Base-by-base conservation (phyloP, 2,329 filamentous ascomycete species). In the Sarocladiaceae sp. region DNA sequence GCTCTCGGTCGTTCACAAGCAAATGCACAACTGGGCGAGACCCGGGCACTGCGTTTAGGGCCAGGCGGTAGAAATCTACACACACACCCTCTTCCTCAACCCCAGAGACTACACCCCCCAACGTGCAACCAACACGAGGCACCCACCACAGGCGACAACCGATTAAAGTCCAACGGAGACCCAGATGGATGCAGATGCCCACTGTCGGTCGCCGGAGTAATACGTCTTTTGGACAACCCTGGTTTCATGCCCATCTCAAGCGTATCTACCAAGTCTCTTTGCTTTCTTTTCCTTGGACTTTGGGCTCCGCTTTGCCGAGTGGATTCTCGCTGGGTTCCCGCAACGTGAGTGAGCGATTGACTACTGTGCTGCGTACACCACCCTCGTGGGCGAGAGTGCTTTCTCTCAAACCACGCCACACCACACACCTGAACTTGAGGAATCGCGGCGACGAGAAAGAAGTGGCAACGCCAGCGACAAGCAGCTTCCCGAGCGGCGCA, bases 41-140 rank as follows among this genome's bases (percentile, higher is more conserved):
- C n/a, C n/a, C n/a, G n/a, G n/a, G n/a, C n/a, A n/a, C n/a, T n/a
- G n/a, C n/a, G n/a, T n/a, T n/a, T n/a, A n/a, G n/a, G n/a, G n/a
- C n/a, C n/a, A n/a, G n/a, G n/a, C n/a, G n/a, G n/a, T n/a, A n/a
- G n/a, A n/a, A n/a, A 40, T 23, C 15, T 22, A 17, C 17, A 20
- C n/a, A 48, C 26, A 33, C 44, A 5, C 44, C 44, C 17, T 13
- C n/a, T 8, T 6, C 11, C 4, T 23, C 37, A 13, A 5, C 23
- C 15, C 44, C 44, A 48, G 4, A 25, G 33, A 20, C 4, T 6
- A n/a, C 44, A 48, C 44, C 26, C 44, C 44, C 44, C 44, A 48
- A 20, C 26, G n/a, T 48, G 44, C 26, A 48, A 48, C 44, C 26
- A 48, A 48, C 44, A 48, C 44, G 44, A 48, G 33, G 44, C 44